Conservation (phyloP, 169 alveolate species). For the Fabrea salina region DNA sequence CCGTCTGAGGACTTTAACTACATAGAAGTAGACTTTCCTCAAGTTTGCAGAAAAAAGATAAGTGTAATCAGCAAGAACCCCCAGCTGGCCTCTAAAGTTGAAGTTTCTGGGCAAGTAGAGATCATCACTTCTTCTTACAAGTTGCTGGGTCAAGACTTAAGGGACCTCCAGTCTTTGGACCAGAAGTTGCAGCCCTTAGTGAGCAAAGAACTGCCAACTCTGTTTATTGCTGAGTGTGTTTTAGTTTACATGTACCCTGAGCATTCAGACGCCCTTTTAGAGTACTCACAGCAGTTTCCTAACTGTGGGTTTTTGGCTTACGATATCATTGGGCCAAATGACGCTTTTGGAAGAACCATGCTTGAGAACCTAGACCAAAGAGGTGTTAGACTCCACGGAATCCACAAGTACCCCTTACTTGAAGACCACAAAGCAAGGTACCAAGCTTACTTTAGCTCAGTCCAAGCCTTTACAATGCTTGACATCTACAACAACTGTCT, state of each 20-base stretch:
- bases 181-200: constrained; percentile 31
- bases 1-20: constrained; percentile 34
- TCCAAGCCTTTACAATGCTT: constrained; percentile 52
- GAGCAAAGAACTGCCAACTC: constrained; percentile 49
- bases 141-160: constrained; percentile 50
- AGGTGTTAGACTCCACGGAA: constrained; percentile 60
- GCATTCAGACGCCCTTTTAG: constrained; percentile 42
- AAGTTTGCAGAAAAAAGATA: constrained; percentile 49
- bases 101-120: not conserved
- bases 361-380: constrained; percentile 59
- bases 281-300: constrained; percentile 35
- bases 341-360: constrained; percentile 75
- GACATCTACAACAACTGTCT: constrained; percentile 45
- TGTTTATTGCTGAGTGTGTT: constrained; percentile 70
- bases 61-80: constrained; percentile 33
- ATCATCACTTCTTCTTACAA: constrained; percentile 36
- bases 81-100: not conserved
- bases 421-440: constrained; percentile 51
- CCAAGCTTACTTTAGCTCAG: constrained; percentile 45
- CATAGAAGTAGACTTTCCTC: constrained; percentile 65
- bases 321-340: constrained; percentile 75
- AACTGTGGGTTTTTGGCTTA: constrained; percentile 48
- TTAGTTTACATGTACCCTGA: constrained; percentile 56
- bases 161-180: constrained; percentile 36
- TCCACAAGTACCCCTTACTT: constrained; percentile 53